Conservation (phyloP, 169 alveolate species). For the Eimeria tenella region DNA sequence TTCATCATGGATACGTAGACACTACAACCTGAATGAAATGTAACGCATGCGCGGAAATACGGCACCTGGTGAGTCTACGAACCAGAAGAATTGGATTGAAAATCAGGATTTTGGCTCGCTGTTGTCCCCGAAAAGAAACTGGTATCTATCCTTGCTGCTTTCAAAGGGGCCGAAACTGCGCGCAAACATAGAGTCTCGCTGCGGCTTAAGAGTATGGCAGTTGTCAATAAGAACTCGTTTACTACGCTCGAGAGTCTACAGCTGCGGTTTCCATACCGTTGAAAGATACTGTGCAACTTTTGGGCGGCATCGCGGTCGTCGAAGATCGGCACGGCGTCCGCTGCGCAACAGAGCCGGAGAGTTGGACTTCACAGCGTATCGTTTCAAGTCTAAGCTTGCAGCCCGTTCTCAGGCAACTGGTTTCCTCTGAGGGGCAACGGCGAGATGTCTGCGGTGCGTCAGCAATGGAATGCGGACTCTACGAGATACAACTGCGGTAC, state of each 20-base stretch:
- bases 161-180: constrained; percentile 35
- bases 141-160: background rate
- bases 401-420: no score
- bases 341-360: constrained; percentile 29
- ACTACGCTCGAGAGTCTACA: background rate
- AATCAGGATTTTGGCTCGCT: background rate
- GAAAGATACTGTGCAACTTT: background rate
- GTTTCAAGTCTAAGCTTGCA: no score
- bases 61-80: no score
- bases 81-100: no score
- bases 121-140: background rate
- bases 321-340: constrained; percentile 57
- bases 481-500: background rate
- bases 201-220: no score
- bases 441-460: background rate
- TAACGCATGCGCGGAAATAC: no score
- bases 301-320: constrained; percentile 37
- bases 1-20: no score
- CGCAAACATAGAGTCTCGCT: background rate
- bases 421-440: no score
- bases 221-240: no score
- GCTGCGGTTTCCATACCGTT: background rate
- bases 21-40: no score
- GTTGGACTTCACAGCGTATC: background rate
- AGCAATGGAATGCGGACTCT: background rate